Base-by-base conservation (phyloP, 2,329 filamentous ascomycete species). In the Curvularia lunata region DNA sequence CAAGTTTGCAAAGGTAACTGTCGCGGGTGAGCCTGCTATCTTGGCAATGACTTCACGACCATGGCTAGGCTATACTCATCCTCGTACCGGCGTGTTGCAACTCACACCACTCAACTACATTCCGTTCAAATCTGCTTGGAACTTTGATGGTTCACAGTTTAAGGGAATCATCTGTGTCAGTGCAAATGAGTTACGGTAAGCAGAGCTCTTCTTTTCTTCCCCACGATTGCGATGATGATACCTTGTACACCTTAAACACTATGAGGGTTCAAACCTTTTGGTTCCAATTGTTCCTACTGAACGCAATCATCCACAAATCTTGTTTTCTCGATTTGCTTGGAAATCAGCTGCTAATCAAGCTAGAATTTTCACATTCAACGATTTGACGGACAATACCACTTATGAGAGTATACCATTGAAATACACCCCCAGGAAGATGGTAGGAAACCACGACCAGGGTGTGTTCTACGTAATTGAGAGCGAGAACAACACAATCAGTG, bases 201-300 rank as follows among this genome's bases (percentile, higher is more conserved):
- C 81, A 61, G 21, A 16, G 12, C 48, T 5, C 19, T 77, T 79
- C 79, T 54, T 53, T 59, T 50, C 52, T 58, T 61, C 42, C 28
- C 38, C 63, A 28, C 48, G 59, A 61, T 77, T 70, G 64, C 67
- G 64, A 83, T 89, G 87, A 91, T 90, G 89, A 91, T 77, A 83
- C 78, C 79, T 78, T 84, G 83, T 84, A 74, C 66, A 64, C 75
- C 65, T 62, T 64, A 72, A 56, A 54, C 54, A 65, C 81, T 77
- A 79, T 82, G 83, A 82, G 73, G 78, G 77, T 66, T 72, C 73
- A 75, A 77, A 79, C 82, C 78, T 65, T 63, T 62, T 49, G 47
- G 47, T 83, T 84, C 88, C 91, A 96, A 96, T 96, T 96, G 92
- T 96, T 96, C 92, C 92, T 96, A 88, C 92, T 96, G 92, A 96